A percentile compares a stretch with the other conserved stretches of the same genome.
These are phyloP conservation scores for Basidioascus undulatus DNA, from an alignment of 768 basidiomycete species.

Conservation along the genomic window DNA sequence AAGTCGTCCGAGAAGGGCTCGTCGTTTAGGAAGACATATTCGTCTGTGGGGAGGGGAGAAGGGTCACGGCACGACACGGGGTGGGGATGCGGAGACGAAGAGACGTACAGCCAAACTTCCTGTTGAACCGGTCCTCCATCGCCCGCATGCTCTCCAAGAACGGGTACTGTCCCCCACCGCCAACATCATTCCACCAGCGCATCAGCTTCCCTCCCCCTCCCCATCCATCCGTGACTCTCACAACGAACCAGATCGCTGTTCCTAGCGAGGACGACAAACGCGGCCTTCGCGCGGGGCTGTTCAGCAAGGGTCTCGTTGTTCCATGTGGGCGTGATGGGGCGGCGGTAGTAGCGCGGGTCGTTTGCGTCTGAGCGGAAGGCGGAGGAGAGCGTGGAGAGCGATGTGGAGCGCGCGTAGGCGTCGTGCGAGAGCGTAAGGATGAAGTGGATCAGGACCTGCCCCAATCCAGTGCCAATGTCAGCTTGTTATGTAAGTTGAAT, in stretches of 20 bases:
- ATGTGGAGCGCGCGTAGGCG: no score
- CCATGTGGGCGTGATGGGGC: no score
- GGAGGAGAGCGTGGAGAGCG: no score
- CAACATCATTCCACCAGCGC: constrained; percentile 13
- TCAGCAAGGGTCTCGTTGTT: no score
- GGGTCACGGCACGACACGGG: constrained; percentile 16
- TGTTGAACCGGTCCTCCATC: constrained; percentile 74
- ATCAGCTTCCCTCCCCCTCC: not conserved
- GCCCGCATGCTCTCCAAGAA: constrained; percentile 43
- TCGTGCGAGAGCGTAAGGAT: no score
- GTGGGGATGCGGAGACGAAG: not conserved
- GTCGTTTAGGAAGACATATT: constrained; percentile 73
- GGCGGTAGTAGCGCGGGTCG: no score
- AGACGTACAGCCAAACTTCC: constrained; percentile 19
- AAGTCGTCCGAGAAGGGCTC: constrained; percentile 48
- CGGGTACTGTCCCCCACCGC: constrained; percentile 23
- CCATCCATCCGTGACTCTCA: constrained; percentile 1
- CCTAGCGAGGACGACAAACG: constrained; percentile 53
- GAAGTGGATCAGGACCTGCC: no score
- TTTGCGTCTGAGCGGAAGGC: no score
- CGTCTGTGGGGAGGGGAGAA: no score
- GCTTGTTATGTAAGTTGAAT: no score
- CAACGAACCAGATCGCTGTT: constrained; percentile 36
- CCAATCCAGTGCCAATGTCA: no score
- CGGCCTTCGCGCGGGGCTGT: no score